A percentile compares a stretch with the other conserved stretches of the same genome.
Conservation (phyloP, 371 early-diverging fungal genomes). For the Apophysomyces elegans region DNA sequence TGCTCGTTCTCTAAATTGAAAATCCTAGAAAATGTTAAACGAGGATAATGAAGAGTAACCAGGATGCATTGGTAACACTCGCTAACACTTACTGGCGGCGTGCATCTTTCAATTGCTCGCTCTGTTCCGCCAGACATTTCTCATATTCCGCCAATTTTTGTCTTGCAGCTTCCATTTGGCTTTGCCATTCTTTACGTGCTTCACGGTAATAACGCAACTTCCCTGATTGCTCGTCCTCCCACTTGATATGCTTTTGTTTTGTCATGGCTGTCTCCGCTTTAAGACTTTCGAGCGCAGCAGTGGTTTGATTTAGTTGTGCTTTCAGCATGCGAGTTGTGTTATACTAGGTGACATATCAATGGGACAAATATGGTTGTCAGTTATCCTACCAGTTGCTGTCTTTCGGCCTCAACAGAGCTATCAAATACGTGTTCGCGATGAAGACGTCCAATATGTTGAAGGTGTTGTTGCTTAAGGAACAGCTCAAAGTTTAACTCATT, state of each 20-base stretch:
- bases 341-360: conserved; percentile 32
- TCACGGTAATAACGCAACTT: conserved; percentile 63
- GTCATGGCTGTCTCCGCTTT: conserved; percentile 57
- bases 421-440: conserved; percentile 69
- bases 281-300: conserved; percentile 53
- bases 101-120: conserved; percentile 32
- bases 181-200: conserved; percentile 60
- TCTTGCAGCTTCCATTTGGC: conserved; percentile 47
- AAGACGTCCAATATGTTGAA: conserved; percentile 68
- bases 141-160: conserved; percentile 55
- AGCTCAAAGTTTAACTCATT: conserved; percentile 72
- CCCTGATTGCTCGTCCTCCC: conserved; percentile 66
- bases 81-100: conserved; percentile 30
- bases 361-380: background rate
- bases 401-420: conserved; percentile 66
- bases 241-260: conserved; percentile 64
- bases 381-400: conserved; percentile 55
- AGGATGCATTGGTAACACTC: background rate
- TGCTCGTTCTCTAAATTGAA: conserved; percentile 60
- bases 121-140: conserved; percentile 28
- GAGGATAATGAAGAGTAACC: background rate
- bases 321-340: conserved; percentile 62
- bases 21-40: conserved; percentile 29
- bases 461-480: conserved; percentile 69
- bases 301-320: conserved; percentile 58